Conservation (phyloP, 192 early-diverging fungal genomes). For the Backusella parvicylindrica region DNA sequence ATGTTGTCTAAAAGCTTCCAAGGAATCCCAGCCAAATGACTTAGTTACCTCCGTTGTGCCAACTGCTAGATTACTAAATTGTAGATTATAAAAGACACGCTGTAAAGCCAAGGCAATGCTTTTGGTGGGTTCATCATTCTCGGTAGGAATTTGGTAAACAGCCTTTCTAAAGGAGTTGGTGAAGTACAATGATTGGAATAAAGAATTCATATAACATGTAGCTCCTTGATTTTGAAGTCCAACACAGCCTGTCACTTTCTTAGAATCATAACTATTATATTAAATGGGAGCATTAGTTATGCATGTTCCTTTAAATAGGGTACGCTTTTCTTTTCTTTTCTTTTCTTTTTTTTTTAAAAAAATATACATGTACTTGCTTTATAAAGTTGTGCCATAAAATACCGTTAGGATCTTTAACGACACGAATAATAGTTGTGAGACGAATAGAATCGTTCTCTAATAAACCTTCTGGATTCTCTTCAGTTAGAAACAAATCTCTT, state of each 20-base stretch:
- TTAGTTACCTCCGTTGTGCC: slow-evolving; percentile 93
- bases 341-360: no score
- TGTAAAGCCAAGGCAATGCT: slow-evolving; percentile 90
- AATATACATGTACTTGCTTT: slow-evolving; percentile 47
- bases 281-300: no score
- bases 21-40: slow-evolving; percentile 97
- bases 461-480: slow-evolving; percentile 43
- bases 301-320: no score
- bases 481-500: slow-evolving; percentile 39
- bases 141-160: slow-evolving; percentile 90
- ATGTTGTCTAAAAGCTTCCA: slow-evolving; percentile 96
- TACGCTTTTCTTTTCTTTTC: no score
- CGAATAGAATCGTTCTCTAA: slow-evolving; percentile 62
- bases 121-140: slow-evolving; percentile 82
- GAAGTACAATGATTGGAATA: slow-evolving; percentile 93
- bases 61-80: slow-evolving; percentile 66
- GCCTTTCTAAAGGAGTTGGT: slow-evolving; percentile 93
- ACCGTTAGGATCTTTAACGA: slow-evolving; percentile 85
- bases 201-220: slow-evolving; percentile 99
- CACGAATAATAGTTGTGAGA: slow-evolving; percentile 70
- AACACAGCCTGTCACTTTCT: slow-evolving; percentile 85
- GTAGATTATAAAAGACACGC: slow-evolving; percentile 91
- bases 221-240: slow-evolving; percentile 97
- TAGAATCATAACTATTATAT: slow-evolving; percentile 76
- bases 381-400: slow-evolving; percentile 94